Evolutionary conservation across 129 eudicot species (phyloP).

Genomic region (Artemisia argyi): DNA sequence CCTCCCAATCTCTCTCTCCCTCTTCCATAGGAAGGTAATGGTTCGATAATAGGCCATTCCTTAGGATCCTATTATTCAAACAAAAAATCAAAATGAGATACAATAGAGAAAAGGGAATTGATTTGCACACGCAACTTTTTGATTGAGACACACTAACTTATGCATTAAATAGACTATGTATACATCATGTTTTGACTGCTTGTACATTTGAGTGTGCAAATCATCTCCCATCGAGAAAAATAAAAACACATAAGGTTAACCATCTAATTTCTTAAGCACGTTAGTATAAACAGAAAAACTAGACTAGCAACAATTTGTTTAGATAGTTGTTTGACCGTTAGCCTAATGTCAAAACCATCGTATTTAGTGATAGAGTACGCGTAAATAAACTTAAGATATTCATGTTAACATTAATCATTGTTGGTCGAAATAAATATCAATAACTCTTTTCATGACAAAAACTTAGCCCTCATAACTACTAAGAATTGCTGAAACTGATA

Average conservation of each 20-base stretch:
- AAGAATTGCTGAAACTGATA: conserved; percentile 14
- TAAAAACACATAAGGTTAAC: background rate
- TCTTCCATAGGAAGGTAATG: conserved; percentile 98
- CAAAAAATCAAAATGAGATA: background rate
- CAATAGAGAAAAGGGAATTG: background rate
- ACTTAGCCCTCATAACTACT: conserved; percentile 6
- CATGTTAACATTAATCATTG: conserved; percentile 1
- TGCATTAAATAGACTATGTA: too few species aligned
- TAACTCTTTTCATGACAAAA: background rate
- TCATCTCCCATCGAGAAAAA: too few species aligned
- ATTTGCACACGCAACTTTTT: too few species aligned
- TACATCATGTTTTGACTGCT: too few species aligned
- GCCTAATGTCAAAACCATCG: conserved; percentile 14
- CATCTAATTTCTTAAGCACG: background rate
- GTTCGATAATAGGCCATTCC: conserved; percentile 93
- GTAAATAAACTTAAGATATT: background rate
- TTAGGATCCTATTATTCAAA: conserved; percentile 59
- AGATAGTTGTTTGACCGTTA: background rate
- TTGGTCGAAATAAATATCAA: conserved; percentile 11
- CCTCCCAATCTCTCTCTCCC: conserved; percentile 96
- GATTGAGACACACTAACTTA: too few species aligned
- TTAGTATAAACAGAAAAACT: conserved; percentile 2
- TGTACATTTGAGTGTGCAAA: too few species aligned
- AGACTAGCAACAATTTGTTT: background rate
- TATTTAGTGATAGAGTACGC: background rate